Conservation (phyloP, 257 asterid genomes). For the Scutellaria galericulata region DNA sequence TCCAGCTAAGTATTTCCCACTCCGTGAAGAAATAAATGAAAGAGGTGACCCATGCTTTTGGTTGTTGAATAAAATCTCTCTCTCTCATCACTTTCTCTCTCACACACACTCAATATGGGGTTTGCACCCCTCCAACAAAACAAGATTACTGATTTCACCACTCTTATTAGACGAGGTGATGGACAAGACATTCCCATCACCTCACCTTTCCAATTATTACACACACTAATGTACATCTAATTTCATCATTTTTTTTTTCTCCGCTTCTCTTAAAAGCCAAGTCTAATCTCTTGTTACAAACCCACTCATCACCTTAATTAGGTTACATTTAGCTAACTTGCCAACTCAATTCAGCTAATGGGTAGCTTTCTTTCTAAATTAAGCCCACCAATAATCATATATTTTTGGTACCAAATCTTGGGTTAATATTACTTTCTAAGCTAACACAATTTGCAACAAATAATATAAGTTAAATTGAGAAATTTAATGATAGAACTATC, state of each 20-base stretch:
- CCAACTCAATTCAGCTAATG: conserved; percentile 35
- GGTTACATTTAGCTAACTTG: conserved; percentile 35
- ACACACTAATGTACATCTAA: not conserved
- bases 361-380: conserved; percentile 30
- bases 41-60: conserved; percentile 48
- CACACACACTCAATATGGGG: conserved; percentile 17
- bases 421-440: conserved; percentile 11
- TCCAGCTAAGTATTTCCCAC: conserved; percentile 46
- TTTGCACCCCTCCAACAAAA: conserved; percentile 38
- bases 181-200: conserved; percentile 43
- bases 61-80: conserved; percentile 44
- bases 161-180: conserved; percentile 33
- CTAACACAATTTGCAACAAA: not conserved
- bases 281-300: conserved; percentile 19
- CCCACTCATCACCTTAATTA: conserved; percentile 15
- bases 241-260: not conserved
- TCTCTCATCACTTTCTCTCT: conserved; percentile 16
- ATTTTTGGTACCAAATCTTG: conserved; percentile 32
- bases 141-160: conserved; percentile 48
- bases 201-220: conserved; percentile 39
- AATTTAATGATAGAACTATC: conserved; percentile 2
- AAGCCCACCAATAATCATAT: conserved; percentile 19
- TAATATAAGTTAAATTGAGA: not conserved
- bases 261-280: conserved; percentile 57
- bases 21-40: conserved; percentile 40